These are phyloP conservation scores for Sinapis alba DNA, from an alignment of 441 rosid species.

Conservation along the genomic window DNA sequence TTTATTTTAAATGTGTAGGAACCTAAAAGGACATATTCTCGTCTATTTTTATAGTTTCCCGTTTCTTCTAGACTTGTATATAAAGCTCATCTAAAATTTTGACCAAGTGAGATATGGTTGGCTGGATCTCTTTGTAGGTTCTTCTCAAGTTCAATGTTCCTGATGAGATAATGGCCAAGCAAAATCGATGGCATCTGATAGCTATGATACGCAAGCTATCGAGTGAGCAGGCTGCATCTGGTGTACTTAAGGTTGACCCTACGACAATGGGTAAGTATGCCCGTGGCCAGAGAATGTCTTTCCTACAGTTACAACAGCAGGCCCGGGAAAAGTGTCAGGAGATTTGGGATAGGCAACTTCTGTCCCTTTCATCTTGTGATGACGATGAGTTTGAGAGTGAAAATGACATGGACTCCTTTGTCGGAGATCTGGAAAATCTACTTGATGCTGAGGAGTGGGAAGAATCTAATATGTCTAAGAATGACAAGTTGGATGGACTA, in stretches of 20 bases:
- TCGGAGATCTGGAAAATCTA: constrained; percentile 96
- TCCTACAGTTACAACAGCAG: constrained; percentile 97
- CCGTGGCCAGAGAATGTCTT: constrained; percentile 98
- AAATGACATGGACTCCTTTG: constrained; percentile 97
- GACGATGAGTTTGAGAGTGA: constrained; percentile 92
- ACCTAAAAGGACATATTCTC: background rate
- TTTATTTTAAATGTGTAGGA: constrained; percentile 27
- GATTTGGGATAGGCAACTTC: constrained; percentile 97
- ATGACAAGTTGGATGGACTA: constrained; percentile 73
- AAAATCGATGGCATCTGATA: constrained; percentile 99
- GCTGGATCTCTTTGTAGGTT: constrained; percentile 55
- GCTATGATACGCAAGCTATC: constrained; percentile 99
- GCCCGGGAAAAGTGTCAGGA: constrained; percentile 99
- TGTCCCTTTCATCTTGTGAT: constrained; percentile 80
- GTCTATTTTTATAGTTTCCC: constrained; percentile 15
- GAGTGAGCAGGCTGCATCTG: constrained; percentile 98
- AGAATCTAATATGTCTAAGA: constrained; percentile 66
- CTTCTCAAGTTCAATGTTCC: constrained; percentile 96
- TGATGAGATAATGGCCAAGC: constrained; percentile 87
- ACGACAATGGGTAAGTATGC: constrained; percentile 95
- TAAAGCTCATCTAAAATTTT: background rate
- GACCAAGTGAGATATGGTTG: constrained; percentile 12
- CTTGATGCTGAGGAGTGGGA: constrained; percentile 98
- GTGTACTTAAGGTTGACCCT: constrained; percentile 86
- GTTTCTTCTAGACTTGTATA: constrained; percentile 4